Evolutionary conservation across 2,329 filamentous ascomycete genomes (phyloP).

Genomic region (Trichoderma breve): DNA sequence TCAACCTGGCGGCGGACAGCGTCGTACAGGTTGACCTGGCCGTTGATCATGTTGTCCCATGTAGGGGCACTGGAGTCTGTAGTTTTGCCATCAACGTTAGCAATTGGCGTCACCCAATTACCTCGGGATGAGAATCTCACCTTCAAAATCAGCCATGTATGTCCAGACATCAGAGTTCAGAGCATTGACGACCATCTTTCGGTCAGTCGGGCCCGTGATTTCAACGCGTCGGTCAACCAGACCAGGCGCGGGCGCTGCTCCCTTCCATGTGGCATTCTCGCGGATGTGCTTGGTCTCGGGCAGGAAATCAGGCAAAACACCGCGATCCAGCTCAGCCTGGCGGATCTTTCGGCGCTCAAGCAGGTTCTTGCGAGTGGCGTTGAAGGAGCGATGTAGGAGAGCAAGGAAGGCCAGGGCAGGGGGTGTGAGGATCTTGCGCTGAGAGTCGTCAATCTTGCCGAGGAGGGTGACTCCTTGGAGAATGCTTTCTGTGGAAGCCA

Average conservation of each 20-base stretch:
- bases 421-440: constrained; percentile 88
- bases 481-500: constrained; percentile 71
- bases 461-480: constrained; percentile 87
- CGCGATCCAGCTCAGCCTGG: constrained; percentile 91
- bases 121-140: constrained; percentile 46
- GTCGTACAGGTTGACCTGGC: constrained; percentile 96
- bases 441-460: constrained; percentile 71
- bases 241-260: constrained; percentile 85
- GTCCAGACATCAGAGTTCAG: constrained; percentile 96
- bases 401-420: constrained; percentile 89
- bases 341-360: constrained; percentile 82
- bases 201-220: constrained; percentile 94
- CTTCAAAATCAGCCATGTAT: constrained; percentile 99
- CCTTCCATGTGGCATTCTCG: constrained; percentile 91
- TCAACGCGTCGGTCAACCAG: constrained; percentile 91
- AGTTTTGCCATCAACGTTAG: background rate
- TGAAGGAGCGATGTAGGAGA: constrained; percentile 92
- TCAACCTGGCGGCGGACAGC: constrained; percentile 91
- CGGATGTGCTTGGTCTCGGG: constrained; percentile 94
- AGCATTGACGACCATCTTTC: constrained; percentile 99
- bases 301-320: constrained; percentile 86
- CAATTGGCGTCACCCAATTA: background rate
- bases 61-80: constrained; percentile 91
- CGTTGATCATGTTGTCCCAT: constrained; percentile 99
- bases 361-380: constrained; percentile 80